Evolutionary conservation across 768 basidiomycete genomes (phyloP).

Genomic region (Porpolomopsis calyptriformis): DNA sequence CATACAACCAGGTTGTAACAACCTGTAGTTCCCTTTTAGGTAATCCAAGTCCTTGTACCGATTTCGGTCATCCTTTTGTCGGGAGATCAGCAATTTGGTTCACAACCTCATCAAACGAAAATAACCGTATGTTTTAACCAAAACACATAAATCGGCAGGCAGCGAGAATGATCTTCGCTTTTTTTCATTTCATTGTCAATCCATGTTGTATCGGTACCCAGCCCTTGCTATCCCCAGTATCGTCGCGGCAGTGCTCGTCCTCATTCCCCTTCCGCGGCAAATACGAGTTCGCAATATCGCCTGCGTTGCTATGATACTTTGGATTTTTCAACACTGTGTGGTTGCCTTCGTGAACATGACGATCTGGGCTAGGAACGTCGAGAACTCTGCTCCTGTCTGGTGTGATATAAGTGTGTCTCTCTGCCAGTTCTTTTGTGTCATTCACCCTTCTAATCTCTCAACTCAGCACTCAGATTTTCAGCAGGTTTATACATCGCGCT

Average conservation of each 20-base stretch:
- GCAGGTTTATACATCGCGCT: not conserved
- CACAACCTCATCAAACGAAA: no score
- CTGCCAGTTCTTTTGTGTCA: not conserved
- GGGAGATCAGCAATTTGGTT: no score
- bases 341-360: constrained; percentile 42
- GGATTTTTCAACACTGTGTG: constrained; percentile 31
- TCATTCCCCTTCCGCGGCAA: constrained; percentile 44
- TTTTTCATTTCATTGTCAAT: not conserved
- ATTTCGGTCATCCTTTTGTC: no score
- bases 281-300: constrained; percentile 36
- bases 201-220: not conserved
- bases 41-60: no score
- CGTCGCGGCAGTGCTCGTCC: constrained; percentile 29
- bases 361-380: constrained; percentile 37
- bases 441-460: not conserved
- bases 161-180: not conserved
- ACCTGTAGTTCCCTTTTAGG: no score
- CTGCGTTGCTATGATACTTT: constrained; percentile 35
- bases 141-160: no score
- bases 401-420: constrained; percentile 49
- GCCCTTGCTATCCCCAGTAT: constrained; percentile 26
- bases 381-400: constrained; percentile 39
- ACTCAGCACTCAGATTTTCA: not conserved
- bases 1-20: no score
- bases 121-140: no score